Base-by-base conservation (phyloP, 2,329 filamentous ascomycete species). In the Aspergillus spinulosporus region DNA sequence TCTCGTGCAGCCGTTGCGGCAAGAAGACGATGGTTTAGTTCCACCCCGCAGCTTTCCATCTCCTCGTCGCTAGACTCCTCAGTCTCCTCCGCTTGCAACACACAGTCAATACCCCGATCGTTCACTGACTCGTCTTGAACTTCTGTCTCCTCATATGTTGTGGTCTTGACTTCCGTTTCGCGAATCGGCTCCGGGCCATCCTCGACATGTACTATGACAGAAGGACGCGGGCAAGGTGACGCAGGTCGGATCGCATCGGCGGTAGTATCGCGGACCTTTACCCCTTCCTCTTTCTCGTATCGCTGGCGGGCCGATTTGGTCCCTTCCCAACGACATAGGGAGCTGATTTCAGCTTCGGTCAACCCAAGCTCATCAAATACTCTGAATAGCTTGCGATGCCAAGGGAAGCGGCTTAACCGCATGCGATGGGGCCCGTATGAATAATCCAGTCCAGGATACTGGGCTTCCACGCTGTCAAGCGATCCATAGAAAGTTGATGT, bases 391-490 rank as follows among this genome's bases (percentile, higher is more conserved):
- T 77, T 77, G 60, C 76, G 76, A 70, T 88, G 85, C 76, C 84
- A 83, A 8, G 80, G 79, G 67, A 86, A 87, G 45, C 83, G 82
- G 52, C 82, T 76, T 9, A 88, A 76, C 40, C 85, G 79, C 75
- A 84, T 83, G 54, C 85, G 81, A 72, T 88, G 85, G 1, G 84
- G 83, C 5, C 75, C 72, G 64, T 83, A 78, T 46, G 82, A 81
- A 70, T 88, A 88, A 75, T 88, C 85, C 46, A 87, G 76, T 34
- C 85, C 85, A 0, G 85, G 85, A 64, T 88, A 87, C 57, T 85
- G 83, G 49, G 85, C 84, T 75, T 87, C 85, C 59, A 86, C 78
- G 64, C 80, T 84, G 74, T 86, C 84, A 45, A 86, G 76, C 40
- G 81, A 79, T 64, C 85, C 85, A 72, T 87, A 87, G 74, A 86